Base-by-base conservation (phyloP, 306 rosid species). In the Senna tora region DNA sequence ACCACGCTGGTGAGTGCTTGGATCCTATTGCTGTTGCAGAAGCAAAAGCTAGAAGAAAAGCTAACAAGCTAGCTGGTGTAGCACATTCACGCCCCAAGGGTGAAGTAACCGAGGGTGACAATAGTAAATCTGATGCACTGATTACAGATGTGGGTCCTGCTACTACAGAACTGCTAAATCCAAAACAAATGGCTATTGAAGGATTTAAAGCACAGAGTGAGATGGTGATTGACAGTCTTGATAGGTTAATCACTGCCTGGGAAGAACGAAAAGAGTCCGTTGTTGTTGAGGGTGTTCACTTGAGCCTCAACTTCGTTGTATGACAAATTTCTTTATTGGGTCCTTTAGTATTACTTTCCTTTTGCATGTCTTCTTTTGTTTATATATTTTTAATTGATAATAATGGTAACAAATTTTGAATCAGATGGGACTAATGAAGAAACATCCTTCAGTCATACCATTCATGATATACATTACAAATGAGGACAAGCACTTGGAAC, bases 191-290 rank as follows among this genome's bases (percentile, higher is more conserved):
- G 98, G 98, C 98, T 25, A 10, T 94, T 66, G 95, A 91, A 87
- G 98, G 98, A 77, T 94, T 69, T 64, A 94, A 94, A 81, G 98
- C 98, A 4, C 98, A 94, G 80, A 91, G 98, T 80, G 98, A 94
- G 83, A 94, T 94, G 98, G 98, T 94, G 65, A 91, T 94, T 66
- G 98, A 94, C 87, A 94, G 98, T 89, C 98, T 94, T 75, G 98
- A 94, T 83, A 88, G 97, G 75, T 80, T 94, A 71, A 94, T 94
- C 70, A 94, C 98, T 62, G 84, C 92, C 25, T 94, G 98, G 97
- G 98, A 94, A 88, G 97, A 91, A 64, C 84, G 96, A 67, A 94
- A 89, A 74, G 91, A 94, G 71, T 94, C 98, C 0, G 98, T 94
- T 28, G 87, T 94, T 32, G 97, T 94, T 20, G 98, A 94, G 89